Evolutionary conservation across 2,329 filamentous ascomycete species (phyloP).

Genomic region (Phyllachora maydis): DNA sequence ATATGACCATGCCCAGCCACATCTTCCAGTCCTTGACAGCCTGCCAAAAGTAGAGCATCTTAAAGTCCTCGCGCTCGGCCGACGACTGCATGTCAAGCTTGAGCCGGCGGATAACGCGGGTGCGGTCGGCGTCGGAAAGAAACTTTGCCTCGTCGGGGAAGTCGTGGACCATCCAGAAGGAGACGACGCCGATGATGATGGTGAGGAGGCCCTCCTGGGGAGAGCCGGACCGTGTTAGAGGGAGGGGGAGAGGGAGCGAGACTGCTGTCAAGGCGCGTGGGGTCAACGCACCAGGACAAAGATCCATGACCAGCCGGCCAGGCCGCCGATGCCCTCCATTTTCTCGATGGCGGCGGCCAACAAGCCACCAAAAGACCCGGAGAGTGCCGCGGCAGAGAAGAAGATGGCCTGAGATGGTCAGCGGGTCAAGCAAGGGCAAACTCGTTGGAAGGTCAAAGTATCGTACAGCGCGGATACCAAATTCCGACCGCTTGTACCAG

Average conservation of each 20-base stretch:
- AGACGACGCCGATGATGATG: slow-evolving; percentile 38
- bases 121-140: slow-evolving; percentile 42
- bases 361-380: slow-evolving; percentile 53
- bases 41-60: slow-evolving; percentile 47
- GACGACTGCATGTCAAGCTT: slow-evolving; percentile 47
- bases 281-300: no score
- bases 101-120: slow-evolving; percentile 46
- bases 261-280: no score
- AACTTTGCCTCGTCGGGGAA: slow-evolving; percentile 58
- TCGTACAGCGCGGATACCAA: slow-evolving; percentile 39
- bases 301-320: slow-evolving; percentile 37
- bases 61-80: slow-evolving; percentile 48
- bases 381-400: slow-evolving; percentile 60
- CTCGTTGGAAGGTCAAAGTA: background rate
- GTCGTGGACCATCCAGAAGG: slow-evolving; percentile 58
- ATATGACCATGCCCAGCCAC: slow-evolving; percentile 23
- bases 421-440: background rate
- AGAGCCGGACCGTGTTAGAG: no score
- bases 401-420: slow-evolving; percentile 34
- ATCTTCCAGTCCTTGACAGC: slow-evolving; percentile 66
- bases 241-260: no score
- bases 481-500: slow-evolving; percentile 61
- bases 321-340: slow-evolving; percentile 37
- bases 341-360: slow-evolving; percentile 46
- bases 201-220: slow-evolving; percentile 52